Base-by-base conservation (phyloP, 1,139 yeast genomes). In the Blastobotrys aristatus region DNA sequence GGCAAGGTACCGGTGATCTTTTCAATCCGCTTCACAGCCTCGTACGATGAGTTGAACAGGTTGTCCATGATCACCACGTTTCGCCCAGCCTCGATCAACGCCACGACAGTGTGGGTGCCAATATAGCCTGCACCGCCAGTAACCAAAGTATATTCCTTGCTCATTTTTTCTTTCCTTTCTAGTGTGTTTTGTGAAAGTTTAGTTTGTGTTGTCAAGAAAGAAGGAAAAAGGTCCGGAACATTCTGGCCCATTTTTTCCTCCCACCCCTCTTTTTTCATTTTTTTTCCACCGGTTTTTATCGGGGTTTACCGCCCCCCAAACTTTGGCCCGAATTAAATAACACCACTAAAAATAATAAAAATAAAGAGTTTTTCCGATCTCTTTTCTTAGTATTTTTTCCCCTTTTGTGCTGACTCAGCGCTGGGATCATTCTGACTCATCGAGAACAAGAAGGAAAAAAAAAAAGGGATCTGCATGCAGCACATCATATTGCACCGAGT, bases 81-180 rank as follows among this genome's bases (percentile, higher is more conserved):
- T 60, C 81, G 77, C 32, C 87, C 87, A 47, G 79, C 74, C 54
- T 78, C 74, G 49, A 84, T 64, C 49, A 85, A 73, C 56, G 82
- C 84, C 33, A 83, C 76, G 6, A 80, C 84, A 2, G 92, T 82
- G 62, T 85, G 95, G 16, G 92, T 82, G 24, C 95, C 95, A 60
- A 86, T 84, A 66, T 86, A 86, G 29, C 95, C 95, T 30, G 94
- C 88, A 48, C 95, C 95, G 41, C 95, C 95, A 29, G 95, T 84
- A 31, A 86, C 90, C 50, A 85, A 71, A 50, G 84, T 82, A 62
- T 40, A 42, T 38, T 46, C 44, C 31, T 42, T 37, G 22, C 40
- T 31, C 20, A 17, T 20, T 22, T 14, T 24, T 27, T 27, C 24
- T 33, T 42, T 8, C 34, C 24, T 21, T 30, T 5, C 13, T 35